Percentiles rank a stretch among this genome's conserved stretches.
These are phyloP conservation scores for Podospora bellae-mahoneyi DNA, from an alignment of 495 filamentous ascomycete genomes.

Conservation along the genomic window DNA sequence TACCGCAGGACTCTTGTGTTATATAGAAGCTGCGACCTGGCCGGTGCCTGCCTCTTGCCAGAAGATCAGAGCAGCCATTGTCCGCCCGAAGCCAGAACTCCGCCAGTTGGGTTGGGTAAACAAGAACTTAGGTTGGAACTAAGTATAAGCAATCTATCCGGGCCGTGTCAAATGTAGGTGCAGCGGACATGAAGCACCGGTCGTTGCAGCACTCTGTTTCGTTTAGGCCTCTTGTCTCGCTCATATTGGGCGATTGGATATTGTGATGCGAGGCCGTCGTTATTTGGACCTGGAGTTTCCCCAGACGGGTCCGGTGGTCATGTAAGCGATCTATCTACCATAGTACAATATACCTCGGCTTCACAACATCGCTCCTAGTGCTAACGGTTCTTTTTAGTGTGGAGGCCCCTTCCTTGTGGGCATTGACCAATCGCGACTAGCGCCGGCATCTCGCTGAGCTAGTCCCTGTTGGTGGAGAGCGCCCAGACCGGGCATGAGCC, in stretches of 20 bases:
- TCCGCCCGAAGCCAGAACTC: neutral
- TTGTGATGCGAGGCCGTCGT: conserved; percentile 7
- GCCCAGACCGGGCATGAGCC: conserved; percentile 4
- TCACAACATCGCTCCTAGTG: neutral
- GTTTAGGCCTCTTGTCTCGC: neutral
- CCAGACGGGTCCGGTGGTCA: conserved; percentile 18
- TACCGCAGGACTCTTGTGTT: conserved; percentile 14
- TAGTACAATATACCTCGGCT: conserved; percentile 13
- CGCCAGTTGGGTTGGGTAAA: neutral
- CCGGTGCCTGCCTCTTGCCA: neutral
- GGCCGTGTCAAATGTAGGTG: conserved; percentile 24
- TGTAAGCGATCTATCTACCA: conserved; percentile 6
- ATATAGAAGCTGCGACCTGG: conserved; percentile 17
- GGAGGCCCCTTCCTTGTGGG: neutral
- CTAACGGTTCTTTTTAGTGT: conserved; percentile 14
- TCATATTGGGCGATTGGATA: conserved; percentile 9
- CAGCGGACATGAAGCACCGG: conserved; percentile 21
- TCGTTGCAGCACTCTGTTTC: conserved; percentile 1
- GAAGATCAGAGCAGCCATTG: neutral
- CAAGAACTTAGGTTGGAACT: neutral
- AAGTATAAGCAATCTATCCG: conserved; percentile 27
- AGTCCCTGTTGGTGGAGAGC: neutral
- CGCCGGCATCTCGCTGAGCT: neutral
- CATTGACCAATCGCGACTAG: conserved; percentile 5
- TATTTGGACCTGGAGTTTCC: conserved; percentile 29